Evolutionary conservation across 2,329 filamentous ascomycete species (phyloP).

Genomic region (Graphium sp.): DNA sequence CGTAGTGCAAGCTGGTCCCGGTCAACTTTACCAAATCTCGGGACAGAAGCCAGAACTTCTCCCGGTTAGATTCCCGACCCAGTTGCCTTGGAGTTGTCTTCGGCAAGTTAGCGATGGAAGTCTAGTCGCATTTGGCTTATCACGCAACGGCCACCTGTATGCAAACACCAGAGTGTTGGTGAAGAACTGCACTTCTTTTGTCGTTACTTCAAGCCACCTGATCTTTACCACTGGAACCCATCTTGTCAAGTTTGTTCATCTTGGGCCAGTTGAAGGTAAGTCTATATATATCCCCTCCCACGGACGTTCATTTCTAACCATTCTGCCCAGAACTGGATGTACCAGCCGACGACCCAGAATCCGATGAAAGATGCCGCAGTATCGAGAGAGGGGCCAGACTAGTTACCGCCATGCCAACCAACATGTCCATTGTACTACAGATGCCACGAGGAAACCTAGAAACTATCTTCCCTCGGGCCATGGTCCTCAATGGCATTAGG

Average conservation of each 20-base stretch:
- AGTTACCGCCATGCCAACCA: conserved; percentile 77
- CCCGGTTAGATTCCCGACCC: conserved; percentile 20
- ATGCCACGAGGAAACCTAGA: conserved; percentile 95
- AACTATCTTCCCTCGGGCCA: conserved; percentile 81
- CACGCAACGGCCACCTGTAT: conserved; percentile 61
- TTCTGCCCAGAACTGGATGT: conserved; percentile 51
- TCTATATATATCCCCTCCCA: background rate
- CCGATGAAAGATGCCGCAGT: conserved; percentile 78
- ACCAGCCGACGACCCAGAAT: conserved; percentile 76
- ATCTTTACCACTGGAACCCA: conserved; percentile 89
- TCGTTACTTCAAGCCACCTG: conserved; percentile 65
- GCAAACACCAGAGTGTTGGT: conserved; percentile 57
- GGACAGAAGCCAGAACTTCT: conserved; percentile 15
- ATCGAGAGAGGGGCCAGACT: conserved; percentile 80
- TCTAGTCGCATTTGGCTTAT: conserved; percentile 43
- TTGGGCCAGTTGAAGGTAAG: conserved; percentile 49
- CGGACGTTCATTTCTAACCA: conserved; percentile 8
- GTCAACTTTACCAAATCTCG: conserved; percentile 23
- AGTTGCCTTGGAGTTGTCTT: conserved; percentile 38
- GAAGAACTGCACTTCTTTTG: conserved; percentile 84
- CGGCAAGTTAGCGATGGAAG: conserved; percentile 25
- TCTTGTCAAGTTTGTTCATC: conserved; percentile 83
- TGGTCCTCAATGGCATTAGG: conserved; percentile 83
- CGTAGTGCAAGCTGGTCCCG: conserved; percentile 28
- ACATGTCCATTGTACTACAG: conserved; percentile 73